Percentiles rank a stretch among this genome's conserved stretches.
Evolutionary conservation across 2,329 filamentous ascomycete genomes (phyloP).

Genomic region (Paecilomyces variotii): DNA sequence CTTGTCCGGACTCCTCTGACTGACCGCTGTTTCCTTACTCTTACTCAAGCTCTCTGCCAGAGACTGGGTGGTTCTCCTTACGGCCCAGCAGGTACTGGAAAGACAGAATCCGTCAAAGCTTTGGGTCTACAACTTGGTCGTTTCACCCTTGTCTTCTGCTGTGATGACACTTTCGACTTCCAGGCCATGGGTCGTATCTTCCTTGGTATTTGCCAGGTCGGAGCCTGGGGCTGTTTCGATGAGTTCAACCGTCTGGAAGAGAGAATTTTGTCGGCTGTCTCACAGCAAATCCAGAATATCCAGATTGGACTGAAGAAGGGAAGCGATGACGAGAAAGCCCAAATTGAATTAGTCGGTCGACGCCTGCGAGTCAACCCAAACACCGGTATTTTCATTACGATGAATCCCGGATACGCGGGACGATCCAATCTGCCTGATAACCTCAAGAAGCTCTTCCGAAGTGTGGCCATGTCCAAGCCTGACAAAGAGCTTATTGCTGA

Average conservation of each 20-base stretch:
- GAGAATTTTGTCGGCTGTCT: conserved; percentile 93
- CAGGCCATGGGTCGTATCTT: conserved; percentile 99
- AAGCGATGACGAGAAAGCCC: conserved; percentile 68
- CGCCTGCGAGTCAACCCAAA: conserved; percentile 84
- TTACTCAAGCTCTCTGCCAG: conserved; percentile 92
- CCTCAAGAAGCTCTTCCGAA: conserved; percentile 98
- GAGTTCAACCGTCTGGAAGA: conserved; percentile 99
- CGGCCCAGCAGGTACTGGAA: conserved; percentile 93
- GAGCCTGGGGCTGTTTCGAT: conserved; percentile 99
- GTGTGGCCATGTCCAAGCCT: conserved; percentile 98
- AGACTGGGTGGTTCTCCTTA: conserved; percentile 94
- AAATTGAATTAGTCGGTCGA: conserved; percentile 90
- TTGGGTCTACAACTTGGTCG: conserved; percentile 91
- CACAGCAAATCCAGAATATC: conserved; percentile 98
- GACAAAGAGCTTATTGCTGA: conserved; percentile 99
- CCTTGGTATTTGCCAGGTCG: conserved; percentile 96
- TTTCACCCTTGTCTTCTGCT: conserved; percentile 98
- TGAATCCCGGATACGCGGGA: conserved; percentile 98
- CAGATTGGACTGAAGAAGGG: conserved; percentile 88
- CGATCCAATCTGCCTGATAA: conserved; percentile 98
- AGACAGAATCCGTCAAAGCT: conserved; percentile 98
- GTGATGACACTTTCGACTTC: conserved; percentile 99
- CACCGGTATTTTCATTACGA: conserved; percentile 98
- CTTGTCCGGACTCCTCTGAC: conserved; percentile 95
- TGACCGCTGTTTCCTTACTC: conserved; percentile 94